A percentile compares a stretch with the other conserved stretches of the same genome.
phyloP scores from a whole-genome alignment of 192 early-diverging fungal species.

The Coemansia sp. region DNA sequence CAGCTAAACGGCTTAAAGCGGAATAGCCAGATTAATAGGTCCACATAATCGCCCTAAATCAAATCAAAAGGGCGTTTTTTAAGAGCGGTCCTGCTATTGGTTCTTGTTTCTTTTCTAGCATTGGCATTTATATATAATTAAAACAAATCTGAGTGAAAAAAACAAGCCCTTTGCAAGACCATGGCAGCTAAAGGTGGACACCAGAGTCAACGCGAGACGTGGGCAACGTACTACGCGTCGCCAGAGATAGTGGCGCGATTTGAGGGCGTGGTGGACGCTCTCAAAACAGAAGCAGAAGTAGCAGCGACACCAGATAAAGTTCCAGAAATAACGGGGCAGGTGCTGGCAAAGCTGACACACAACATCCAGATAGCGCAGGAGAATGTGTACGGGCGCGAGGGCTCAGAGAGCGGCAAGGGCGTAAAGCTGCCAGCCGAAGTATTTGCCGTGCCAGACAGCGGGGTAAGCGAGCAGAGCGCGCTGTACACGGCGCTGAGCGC shows the following conservation, averaged over 20 bases:
- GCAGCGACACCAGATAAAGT: slow-evolving; percentile 10
- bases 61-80: too few species aligned
- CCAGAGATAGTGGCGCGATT: slow-evolving; percentile 22
- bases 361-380: slow-evolving; percentile 43
- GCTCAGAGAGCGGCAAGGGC: slow-evolving; percentile 3
- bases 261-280: slow-evolving; percentile 34
- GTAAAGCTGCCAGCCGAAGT: slow-evolving; percentile 30
- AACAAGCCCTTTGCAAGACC: too few species aligned
- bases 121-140: too few species aligned
- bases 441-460: slow-evolving; percentile 27
- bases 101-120: too few species aligned
- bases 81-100: too few species aligned
- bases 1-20: slow-evolving; percentile 21
- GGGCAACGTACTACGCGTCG: slow-evolving; percentile 51
- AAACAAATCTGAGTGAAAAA: too few species aligned
- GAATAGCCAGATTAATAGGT: not conserved
- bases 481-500: slow-evolving; percentile 43
- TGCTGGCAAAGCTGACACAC: slow-evolving; percentile 30
- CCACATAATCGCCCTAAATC: too few species aligned
- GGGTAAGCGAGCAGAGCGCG: slow-evolving; percentile 27
- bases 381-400: slow-evolving; percentile 18
- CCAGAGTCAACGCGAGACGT: slow-evolving; percentile 44
- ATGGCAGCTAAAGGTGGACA: slow-evolving; percentile 36
- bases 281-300: slow-evolving; percentile 39
- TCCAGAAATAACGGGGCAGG: slow-evolving; percentile 25